phyloP scores from a whole-genome alignment of 345 rosid genomes.

The Cardamine chenopodiifolia region DNA sequence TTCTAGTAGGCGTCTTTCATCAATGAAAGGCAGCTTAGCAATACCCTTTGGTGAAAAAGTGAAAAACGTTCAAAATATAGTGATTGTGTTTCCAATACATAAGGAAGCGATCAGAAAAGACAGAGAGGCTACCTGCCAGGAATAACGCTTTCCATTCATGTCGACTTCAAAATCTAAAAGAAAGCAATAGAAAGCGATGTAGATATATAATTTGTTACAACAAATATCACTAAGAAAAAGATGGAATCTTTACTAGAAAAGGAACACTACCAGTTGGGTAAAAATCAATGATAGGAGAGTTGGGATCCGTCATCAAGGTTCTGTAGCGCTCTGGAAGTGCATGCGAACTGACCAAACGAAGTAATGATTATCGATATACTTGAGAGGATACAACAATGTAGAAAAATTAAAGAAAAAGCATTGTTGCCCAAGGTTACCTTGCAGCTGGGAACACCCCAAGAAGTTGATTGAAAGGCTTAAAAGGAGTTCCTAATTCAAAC shows the following conservation, averaged over 20 bases:
- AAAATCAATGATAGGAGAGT: slow-evolving; percentile 89
- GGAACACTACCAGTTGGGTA: slow-evolving; percentile 73
- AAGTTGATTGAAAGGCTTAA: slow-evolving; percentile 94
- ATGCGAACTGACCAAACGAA: slow-evolving; percentile 70
- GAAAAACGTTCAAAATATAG: slow-evolving; percentile 1
- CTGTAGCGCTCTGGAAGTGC: slow-evolving; percentile 86
- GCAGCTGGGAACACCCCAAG: slow-evolving; percentile 98
- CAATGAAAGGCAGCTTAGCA: slow-evolving; percentile 96
- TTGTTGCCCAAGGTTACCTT: slow-evolving; percentile 53
- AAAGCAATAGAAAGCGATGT: slow-evolving; percentile 12
- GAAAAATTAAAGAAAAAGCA: background rate
- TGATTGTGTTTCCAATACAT: slow-evolving; percentile 11
- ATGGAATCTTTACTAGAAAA: background rate
- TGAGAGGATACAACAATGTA: background rate
- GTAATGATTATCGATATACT: background rate
- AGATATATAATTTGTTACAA: background rate
- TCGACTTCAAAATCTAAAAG: slow-evolving; percentile 86
- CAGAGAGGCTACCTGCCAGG: slow-evolving; percentile 74
- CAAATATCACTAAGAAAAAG: background rate
- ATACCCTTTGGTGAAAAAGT: slow-evolving; percentile 58
- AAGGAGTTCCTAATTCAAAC: slow-evolving; percentile 83
- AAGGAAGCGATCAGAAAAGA: slow-evolving; percentile 17
- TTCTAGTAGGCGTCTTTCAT: slow-evolving; percentile 78
- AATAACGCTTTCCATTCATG: slow-evolving; percentile 89
- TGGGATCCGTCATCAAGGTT: slow-evolving; percentile 85